phyloP scores from a whole-genome alignment of 2,329 filamentous ascomycete species.

The Dothistroma pini region DNA sequence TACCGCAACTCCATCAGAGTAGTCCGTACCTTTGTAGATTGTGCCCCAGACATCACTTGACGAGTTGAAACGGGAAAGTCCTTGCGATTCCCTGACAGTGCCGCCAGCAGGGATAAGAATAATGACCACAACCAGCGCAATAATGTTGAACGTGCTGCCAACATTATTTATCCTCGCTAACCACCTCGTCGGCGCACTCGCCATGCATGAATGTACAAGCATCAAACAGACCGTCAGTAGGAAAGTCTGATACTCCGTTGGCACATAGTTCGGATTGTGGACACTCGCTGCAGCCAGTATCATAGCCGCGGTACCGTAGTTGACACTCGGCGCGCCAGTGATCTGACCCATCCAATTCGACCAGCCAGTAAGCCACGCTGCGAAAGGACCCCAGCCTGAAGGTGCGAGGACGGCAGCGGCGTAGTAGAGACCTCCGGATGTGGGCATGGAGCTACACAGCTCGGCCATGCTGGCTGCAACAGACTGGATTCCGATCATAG shows the following conservation, averaged over 20 bases:
- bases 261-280: slow-evolving; percentile 60
- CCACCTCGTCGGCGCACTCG: slow-evolving; percentile 67
- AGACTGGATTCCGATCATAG: slow-evolving; percentile 68
- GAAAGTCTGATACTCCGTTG: slow-evolving; percentile 64
- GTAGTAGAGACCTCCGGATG: slow-evolving; percentile 64
- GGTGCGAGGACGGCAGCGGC: slow-evolving; percentile 68
- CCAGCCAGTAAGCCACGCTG: slow-evolving; percentile 67
- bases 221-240: slow-evolving; percentile 65
- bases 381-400: slow-evolving; percentile 61
- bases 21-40: slow-evolving; percentile 64
- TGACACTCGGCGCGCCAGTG: slow-evolving; percentile 62
- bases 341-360: slow-evolving; percentile 66
- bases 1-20: slow-evolving; percentile 62
- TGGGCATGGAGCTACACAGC: slow-evolving; percentile 54
- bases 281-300: slow-evolving; percentile 68
- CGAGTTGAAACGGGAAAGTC: slow-evolving; percentile 56
- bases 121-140: slow-evolving; percentile 62
- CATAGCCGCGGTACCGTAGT: slow-evolving; percentile 66
- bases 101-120: slow-evolving; percentile 62
- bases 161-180: slow-evolving; percentile 67
- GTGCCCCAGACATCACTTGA: slow-evolving; percentile 60
- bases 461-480: slow-evolving; percentile 65
- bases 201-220: slow-evolving; percentile 64
- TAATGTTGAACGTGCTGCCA: slow-evolving; percentile 67
- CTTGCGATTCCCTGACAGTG: slow-evolving; percentile 49